Percentiles rank a stretch among this genome's conserved stretches.
These are phyloP conservation scores for Blastomyces parvus DNA, from an alignment of 2,329 filamentous ascomycete species.

Conservation along the genomic window DNA sequence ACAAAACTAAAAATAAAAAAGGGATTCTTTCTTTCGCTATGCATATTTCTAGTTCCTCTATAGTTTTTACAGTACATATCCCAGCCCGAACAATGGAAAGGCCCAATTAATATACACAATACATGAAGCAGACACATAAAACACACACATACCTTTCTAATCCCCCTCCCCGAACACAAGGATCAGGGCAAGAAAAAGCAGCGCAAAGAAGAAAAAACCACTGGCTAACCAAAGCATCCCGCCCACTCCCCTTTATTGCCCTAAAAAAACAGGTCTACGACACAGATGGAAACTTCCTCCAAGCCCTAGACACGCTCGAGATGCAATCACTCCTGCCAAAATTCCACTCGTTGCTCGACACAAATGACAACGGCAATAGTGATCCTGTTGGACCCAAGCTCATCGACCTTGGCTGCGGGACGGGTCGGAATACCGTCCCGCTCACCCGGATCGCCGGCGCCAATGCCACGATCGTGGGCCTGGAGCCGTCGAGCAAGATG, in stretches of 20 bases:
- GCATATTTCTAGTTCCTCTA: no score
- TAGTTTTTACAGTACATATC: neutral
- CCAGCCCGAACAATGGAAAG: neutral
- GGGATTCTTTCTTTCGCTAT: no score
- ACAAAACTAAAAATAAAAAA: no score
- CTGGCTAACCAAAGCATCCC: neutral
- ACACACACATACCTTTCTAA: neutral
- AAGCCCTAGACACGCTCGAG: conserved; percentile 52
- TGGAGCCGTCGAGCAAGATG: conserved; percentile 52
- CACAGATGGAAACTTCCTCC: conserved; percentile 57
- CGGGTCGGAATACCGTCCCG: conserved; percentile 52
- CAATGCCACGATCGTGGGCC: conserved; percentile 38
- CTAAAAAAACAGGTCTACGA: conserved; percentile 45
- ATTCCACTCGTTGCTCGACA: conserved; percentile 33
- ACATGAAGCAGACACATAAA: neutral
- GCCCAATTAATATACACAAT: neutral
- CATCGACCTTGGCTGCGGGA: conserved; percentile 58
- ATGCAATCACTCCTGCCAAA: conserved; percentile 43
- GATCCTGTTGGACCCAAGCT: conserved; percentile 25
- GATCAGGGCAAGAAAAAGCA: neutral
- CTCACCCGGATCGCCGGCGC: conserved; percentile 27
- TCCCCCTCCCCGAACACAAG: neutral
- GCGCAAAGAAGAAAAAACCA: neutral
- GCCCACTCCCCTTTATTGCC: no score
- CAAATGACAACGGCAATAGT: neutral